Evolutionary conservation across 768 basidiomycete species (phyloP), one percentile per base, ranked within the genome.

Genomic region (Tricholoma sp.): DNA sequence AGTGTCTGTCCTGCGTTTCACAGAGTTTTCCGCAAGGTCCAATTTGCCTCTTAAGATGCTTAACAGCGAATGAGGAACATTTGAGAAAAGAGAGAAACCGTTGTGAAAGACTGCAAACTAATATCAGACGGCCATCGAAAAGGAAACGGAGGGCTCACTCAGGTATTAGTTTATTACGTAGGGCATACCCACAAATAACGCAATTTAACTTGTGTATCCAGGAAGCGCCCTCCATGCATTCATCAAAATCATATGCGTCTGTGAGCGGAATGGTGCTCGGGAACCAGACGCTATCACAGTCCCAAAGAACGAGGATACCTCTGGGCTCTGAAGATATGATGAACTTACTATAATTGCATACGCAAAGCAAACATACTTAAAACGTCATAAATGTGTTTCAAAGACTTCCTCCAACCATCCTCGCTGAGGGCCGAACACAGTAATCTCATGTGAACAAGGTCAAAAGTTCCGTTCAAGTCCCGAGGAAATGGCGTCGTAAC

Each of bases 201-300:
- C 47, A 50, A n/a, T 50, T 50, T 16, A 50, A 31, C 47, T 50
- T 50, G 16, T 50, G 47, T 50, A 50, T 31, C 47, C 47, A 50
- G 16, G 47, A 29, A 29, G 27, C 31, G 16, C 47, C 47, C 8
- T 50, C 29, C 27, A 27, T 50, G 47, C 47, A 50, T 4, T 50
- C 4, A 31, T 29, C 47, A 29, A 31, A 9, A 31, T 6, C 10
- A 9, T 50, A 50, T 9, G 3, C 10, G 27, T 14, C 27, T 31
- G 47, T 31, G 24, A 29, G 29, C 4, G 16, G 47, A 2, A 22
- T 18, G 9, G 1, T 31, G 11, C 39, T 41, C n/a, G 39, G 39
- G 27, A 45, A 54, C 53, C 53, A 54, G 27, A 54, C 24, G 16
- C 39, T 54, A 32, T 54, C 53, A 54, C 45, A 54, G 12, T 54